Evolutionary conservation across 331 rosid genomes (phyloP).

Genomic region (Cydonia oblonga): DNA sequence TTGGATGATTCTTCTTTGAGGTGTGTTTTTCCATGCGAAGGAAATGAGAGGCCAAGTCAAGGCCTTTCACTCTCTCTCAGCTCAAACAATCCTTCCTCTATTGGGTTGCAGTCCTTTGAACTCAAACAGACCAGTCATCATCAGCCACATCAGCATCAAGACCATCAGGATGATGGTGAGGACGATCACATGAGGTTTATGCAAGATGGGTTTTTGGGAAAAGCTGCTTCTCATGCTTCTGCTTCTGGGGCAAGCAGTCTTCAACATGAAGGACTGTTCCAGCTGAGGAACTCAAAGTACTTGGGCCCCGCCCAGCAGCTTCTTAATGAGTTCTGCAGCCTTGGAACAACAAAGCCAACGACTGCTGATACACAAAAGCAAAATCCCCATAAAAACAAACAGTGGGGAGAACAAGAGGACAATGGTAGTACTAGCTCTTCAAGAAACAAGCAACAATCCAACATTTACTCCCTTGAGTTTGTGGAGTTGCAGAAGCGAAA

Average conservation of each 20-base stretch:
- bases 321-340: constrained; percentile 80
- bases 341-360: constrained; percentile 43
- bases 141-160: constrained; percentile 9
- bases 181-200: background rate
- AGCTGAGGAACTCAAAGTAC: constrained; percentile 51
- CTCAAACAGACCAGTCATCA: constrained; percentile 39
- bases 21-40: constrained; percentile 74
- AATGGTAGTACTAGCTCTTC: constrained; percentile 23
- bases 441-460: constrained; percentile 25
- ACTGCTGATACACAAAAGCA: constrained; percentile 23
- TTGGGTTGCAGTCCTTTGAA: constrained; percentile 66
- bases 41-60: constrained; percentile 75
- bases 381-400: constrained; percentile 37
- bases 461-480: constrained; percentile 55
- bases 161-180: background rate
- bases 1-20: constrained; percentile 69
- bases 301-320: constrained; percentile 60
- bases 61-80: constrained; percentile 88
- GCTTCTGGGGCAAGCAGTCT: background rate
- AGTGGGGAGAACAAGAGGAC: constrained; percentile 43
- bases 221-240: constrained; percentile 5
- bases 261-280: constrained; percentile 24
- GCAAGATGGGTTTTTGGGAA: constrained; percentile 22
- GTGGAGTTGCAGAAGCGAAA: constrained; percentile 79
- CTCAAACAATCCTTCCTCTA: constrained; percentile 55